These are phyloP conservation scores for Aspergillus coremiiformis DNA, from an alignment of 495 filamentous ascomycete genomes.

Conservation along the genomic window DNA sequence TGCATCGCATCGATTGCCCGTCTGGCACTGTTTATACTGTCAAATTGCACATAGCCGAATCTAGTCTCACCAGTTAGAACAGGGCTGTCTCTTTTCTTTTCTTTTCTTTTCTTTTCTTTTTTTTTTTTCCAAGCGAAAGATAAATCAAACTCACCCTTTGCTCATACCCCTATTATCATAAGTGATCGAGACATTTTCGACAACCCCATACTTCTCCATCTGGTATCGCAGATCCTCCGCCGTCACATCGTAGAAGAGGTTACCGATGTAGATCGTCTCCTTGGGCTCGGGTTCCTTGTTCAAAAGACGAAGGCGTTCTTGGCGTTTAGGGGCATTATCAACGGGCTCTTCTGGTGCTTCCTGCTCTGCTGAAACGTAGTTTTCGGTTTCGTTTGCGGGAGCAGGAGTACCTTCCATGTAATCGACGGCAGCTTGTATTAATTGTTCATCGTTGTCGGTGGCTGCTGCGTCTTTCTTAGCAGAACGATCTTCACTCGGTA, in stretches of 20 bases:
- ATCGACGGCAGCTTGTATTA: neutral
- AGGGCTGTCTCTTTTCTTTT: too few species aligned
- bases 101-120: neutral
- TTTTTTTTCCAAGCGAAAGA: conserved; percentile 9
- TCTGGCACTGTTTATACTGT: conserved; percentile 44
- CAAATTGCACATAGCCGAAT: conserved; percentile 73
- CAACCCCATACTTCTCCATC: conserved; percentile 58
- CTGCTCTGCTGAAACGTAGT: neutral
- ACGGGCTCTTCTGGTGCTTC: neutral
- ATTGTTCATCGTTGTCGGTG: neutral
- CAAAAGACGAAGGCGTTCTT: conserved; percentile 6
- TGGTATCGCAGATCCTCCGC: conserved; percentile 60
- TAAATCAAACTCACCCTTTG: conserved; percentile 64
- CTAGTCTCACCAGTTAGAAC: conserved; percentile 34
- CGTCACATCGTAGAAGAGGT: conserved; percentile 78
- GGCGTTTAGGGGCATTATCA: neutral
- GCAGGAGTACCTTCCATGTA: neutral
- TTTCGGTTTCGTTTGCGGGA: neutral
- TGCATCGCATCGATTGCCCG: conserved; percentile 59
- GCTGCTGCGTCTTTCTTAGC: neutral
- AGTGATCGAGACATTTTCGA: conserved; percentile 49
- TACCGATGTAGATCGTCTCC: conserved; percentile 66
- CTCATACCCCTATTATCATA: conserved; percentile 69
- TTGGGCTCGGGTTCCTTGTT: conserved; percentile 15
- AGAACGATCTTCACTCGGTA: conserved; percentile 10